Conservation (phyloP, 176 grass and related monocot species). For the Carex cristatella region DNA sequence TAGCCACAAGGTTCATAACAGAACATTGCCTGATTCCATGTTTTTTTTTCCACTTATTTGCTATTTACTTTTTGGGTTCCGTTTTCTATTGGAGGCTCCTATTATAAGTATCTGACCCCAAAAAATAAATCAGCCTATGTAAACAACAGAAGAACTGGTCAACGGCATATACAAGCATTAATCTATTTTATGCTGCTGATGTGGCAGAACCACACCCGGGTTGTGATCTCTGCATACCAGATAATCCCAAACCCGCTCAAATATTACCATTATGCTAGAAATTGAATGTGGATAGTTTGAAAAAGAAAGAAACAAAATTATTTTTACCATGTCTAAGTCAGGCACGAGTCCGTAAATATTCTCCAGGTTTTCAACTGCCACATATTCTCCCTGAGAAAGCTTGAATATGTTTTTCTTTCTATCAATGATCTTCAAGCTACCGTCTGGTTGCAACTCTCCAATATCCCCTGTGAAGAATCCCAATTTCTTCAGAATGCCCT, state of each 20-base stretch:
- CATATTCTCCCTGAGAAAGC: conserved; percentile 94
- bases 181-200: background rate
- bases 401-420: conserved; percentile 99
- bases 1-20: background rate
- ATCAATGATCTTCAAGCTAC: conserved; percentile 89
- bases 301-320: background rate
- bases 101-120: background rate
- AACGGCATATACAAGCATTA: background rate
- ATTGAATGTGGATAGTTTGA: background rate
- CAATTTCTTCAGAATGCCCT: background rate
- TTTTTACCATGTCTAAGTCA: conserved; percentile 62
- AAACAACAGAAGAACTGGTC: background rate
- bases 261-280: background rate
- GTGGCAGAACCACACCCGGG: background rate
- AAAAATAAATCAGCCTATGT: background rate
- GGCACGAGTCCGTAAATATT: conserved; percentile 73
- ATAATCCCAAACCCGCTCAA: background rate
- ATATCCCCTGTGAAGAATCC: conserved; percentile 56
- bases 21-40: background rate
- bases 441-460: conserved; percentile 86
- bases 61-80: background rate
- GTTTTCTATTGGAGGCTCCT: background rate
- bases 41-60: background rate
- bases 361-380: conserved; percentile 93
- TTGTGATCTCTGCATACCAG: background rate